Base-by-base conservation (phyloP, 345 rosid species). In the Toxicodendron radicans region DNA sequence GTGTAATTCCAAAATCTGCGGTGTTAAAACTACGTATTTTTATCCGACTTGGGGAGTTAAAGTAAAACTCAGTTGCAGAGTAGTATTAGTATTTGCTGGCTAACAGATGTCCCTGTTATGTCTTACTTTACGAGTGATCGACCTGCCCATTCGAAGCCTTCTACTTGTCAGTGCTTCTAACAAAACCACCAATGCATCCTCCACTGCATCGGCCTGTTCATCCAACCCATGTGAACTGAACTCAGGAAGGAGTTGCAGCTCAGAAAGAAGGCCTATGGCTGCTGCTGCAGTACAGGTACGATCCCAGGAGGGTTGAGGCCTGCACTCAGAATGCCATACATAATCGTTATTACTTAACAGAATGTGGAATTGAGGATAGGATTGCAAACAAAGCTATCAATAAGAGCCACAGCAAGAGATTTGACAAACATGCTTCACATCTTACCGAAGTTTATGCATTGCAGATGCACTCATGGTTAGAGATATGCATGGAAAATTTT, bases 291-390 rank as follows among this genome's bases (percentile, higher is more conserved):
- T 93, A 70, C 99, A 95, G 41, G 99, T 95, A 24, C 93, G 89
- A 78, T 93, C 99, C 97, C 92, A 91, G 68, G 98, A 93, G 63
- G 99, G 98, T 81, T 95, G 99, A 20, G 99, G 95, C 81, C 99
- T 93, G 74, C 79, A 27, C 66, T 75, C 74, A 71, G 62, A 73
- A 64, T n/a, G 74, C 64, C 14, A 75, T 18, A 35, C 20, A 35
- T 24, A 21, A 74, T 71, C 16, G 32, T 45, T 64, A 66, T 58
- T 35, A 35, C 41, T 35, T 35, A 35, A 35, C 23, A 3, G 68
- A 65, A 9, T 17, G 30, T 11, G 62, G 48, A 45, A 61, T 4
- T 1, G 14, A 18, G 27, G n/a, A 12, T 46, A 61, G 27, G 38
- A 12, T 20, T 23, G 18, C 12, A 4, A 20, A 21, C 7, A 32